Base-by-base conservation (phyloP, 2,329 filamentous ascomycete species). In the Pleurostoma richardsiae region DNA sequence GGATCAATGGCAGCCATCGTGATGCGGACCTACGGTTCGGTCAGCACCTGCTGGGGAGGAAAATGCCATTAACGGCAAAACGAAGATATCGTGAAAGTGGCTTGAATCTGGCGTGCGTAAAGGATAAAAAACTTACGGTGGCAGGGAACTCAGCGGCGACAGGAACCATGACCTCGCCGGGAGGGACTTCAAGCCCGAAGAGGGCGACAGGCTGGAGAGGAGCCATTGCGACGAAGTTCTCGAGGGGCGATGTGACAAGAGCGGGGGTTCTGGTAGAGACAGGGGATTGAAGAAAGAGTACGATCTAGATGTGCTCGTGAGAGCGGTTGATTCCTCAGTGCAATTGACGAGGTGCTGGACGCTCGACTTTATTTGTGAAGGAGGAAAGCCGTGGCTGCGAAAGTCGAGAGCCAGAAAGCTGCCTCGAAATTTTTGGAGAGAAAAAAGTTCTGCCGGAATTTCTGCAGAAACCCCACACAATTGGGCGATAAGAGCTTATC, bases 1-100 rank as follows among this genome's bases (percentile, higher is more conserved):
- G 94, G 94, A 66, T 99, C 92, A 66, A 99, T 86, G 55, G 94
- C 94, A 61, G 95, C 94, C 94, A 99, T 99, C 61, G 91, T 97
- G 64, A 99, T 90, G 67, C 90, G 90, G 74, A 96, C 95, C 91
- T 96, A 61, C 29, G 39, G 45, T 31, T 42, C 42, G 54, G 52
- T 71, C 53, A 68, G 64, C 51, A 52, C 31, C 40, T 6, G 38
- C 44, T 36, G 31, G 29, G 29, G 30, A 26, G 28, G 11, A 29
- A 10, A 29, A 6, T 39, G 6, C 27, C 41, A 39, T 10, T 10
- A 28, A 19, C 30, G 42, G 27, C 19, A 7, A 4, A 30, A 33
- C 26, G 10, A 28, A 19, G 19, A 19, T 19, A 19, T 19, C 19
- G 19, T 19, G 19, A 19, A 19, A 19, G 2, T 19, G 2, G 19